phyloP scores from a whole-genome alignment of 2,329 filamentous ascomycete genomes.

The Penicillium janthinellum region DNA sequence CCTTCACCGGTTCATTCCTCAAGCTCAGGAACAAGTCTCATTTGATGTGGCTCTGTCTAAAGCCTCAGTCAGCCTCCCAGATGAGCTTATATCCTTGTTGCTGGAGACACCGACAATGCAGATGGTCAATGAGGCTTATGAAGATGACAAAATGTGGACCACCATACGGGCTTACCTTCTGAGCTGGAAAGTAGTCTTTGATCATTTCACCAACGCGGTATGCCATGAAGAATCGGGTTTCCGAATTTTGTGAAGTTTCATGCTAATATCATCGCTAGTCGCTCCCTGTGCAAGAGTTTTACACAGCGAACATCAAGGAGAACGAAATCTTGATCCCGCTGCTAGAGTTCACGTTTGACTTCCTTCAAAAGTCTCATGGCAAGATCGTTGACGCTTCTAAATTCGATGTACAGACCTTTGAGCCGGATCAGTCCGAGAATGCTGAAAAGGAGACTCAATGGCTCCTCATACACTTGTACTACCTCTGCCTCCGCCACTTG shows the following conservation, averaged over 20 bases:
- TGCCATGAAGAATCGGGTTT: constrained; percentile 10
- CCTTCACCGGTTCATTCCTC: constrained; percentile 77
- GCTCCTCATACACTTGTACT: constrained; percentile 84
- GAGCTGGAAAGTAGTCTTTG: constrained; percentile 87
- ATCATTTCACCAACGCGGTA: constrained; percentile 73
- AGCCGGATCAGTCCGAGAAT: constrained; percentile 60
- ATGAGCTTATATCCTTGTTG: constrained; percentile 81
- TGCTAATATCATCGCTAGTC: constrained; percentile 52
- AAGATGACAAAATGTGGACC: constrained; percentile 67
- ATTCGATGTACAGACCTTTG: constrained; percentile 68
- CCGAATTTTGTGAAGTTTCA: background rate
- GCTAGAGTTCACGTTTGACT: constrained; percentile 78
- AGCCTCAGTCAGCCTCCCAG: constrained; percentile 68
- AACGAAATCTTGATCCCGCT: constrained; percentile 69
- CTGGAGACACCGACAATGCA: constrained; percentile 74
- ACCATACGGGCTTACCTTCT: constrained; percentile 77
- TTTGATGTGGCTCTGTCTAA: constrained; percentile 66
- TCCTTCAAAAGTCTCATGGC: constrained; percentile 76
- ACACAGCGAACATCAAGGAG: constrained; percentile 75
- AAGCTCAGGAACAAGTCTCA: constrained; percentile 76
- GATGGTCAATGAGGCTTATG: constrained; percentile 65
- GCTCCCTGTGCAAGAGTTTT: constrained; percentile 79
- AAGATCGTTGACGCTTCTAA: constrained; percentile 71
- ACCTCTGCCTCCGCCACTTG: constrained; percentile 73
- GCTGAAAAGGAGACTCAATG: constrained; percentile 77